Conservation (phyloP, 2,329 filamentous ascomycete species). For the Diplodia scrobiculata region DNA sequence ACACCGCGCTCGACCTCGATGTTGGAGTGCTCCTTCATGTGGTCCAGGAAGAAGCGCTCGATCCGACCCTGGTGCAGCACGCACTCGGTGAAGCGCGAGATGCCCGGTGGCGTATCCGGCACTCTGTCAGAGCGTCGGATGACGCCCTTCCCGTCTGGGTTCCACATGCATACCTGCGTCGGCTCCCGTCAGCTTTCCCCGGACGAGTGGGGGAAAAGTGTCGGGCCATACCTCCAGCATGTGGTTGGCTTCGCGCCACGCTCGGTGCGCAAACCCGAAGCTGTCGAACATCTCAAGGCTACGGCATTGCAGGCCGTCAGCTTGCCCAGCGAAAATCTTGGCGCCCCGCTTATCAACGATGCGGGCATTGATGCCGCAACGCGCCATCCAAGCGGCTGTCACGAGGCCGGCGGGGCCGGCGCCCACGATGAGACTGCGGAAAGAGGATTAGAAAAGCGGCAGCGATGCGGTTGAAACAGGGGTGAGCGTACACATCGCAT, state of each 20-base stretch:
- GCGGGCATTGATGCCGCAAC: conserved; percentile 46
- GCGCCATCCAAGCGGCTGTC: conserved; percentile 48
- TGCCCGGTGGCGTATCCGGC: conserved; percentile 62
- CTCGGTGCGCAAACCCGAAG: conserved; percentile 66
- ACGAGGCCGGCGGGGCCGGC: conserved; percentile 48
- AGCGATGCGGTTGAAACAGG: too few species aligned
- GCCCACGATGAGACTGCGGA: conserved; percentile 43
- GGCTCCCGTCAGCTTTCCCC: background rate
- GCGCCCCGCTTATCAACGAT: conserved; percentile 49
- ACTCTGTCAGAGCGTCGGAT: conserved; percentile 63
- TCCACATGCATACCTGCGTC: conserved; percentile 51
- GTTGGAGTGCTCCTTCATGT: conserved; percentile 58
- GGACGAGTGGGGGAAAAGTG: too few species aligned
- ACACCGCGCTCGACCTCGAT: conserved; percentile 61
- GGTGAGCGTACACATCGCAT: conserved; percentile 41
- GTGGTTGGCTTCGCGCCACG: conserved; percentile 67
- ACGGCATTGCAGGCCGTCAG: conserved; percentile 48
- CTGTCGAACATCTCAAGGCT: conserved; percentile 57
- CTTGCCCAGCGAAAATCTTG: conserved; percentile 47
- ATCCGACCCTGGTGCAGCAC: conserved; percentile 72
- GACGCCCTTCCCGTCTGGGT: conserved; percentile 61
- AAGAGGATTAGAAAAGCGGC: conserved; percentile 8
- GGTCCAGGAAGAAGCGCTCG: conserved; percentile 67
- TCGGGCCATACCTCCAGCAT: conserved; percentile 62
- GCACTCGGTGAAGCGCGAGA: conserved; percentile 65